Base-by-base conservation (phyloP, 1,139 yeast genomes). In the Geotrichum carabidarum region DNA sequence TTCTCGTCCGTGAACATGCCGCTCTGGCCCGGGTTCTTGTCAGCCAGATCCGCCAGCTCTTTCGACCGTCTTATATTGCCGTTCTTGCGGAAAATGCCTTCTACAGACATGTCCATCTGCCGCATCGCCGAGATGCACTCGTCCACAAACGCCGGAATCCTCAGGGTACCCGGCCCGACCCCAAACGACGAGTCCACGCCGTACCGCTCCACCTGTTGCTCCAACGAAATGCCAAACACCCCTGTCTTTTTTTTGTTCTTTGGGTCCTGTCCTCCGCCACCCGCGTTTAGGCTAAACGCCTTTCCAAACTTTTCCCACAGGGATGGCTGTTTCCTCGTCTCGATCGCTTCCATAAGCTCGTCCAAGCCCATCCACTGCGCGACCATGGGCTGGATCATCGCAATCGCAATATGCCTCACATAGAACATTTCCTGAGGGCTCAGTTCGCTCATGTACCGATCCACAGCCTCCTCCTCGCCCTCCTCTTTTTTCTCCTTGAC, bases 41-140 rank as follows among this genome's bases (percentile, higher is more conserved):
- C 94, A 61, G 91, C 85, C 57, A 77, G 80, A 51, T 83, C 90
- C 0, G 91, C 80, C 58, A 91, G 74, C 62, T 84, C 89, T 61
- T 86, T 81, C 51, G 93, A 75, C 48, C 87, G 79, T 63, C 91
- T 83, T 64, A 94, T 93, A 66, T 94, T 94, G 66, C 99, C 99
- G 68, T 94, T 94, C 67, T 91, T 86, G 65, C 99, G 80, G 76
- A 94, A 94, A 8, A 94, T 86, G 57, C 99, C 99, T 71, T 93
- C 99, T 18, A 90, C 93, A 2, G 97, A 87, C 88, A 94, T 84
- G 72, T 93, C 98, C 76, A 88, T 89, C 57, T 87, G 95, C 57
- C 88, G 80, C 74, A 94, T 80, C 0, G 95, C 88, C 50, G 81
- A 80, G 46, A 94, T 81, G 15, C 91, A 75, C 65, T 93, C 98